Percentiles rank a stretch among this genome's conserved stretches.
These are phyloP conservation scores for Carex kokanica DNA, from an alignment of 176 grass and related monocot genomes.

Conservation along the genomic window DNA sequence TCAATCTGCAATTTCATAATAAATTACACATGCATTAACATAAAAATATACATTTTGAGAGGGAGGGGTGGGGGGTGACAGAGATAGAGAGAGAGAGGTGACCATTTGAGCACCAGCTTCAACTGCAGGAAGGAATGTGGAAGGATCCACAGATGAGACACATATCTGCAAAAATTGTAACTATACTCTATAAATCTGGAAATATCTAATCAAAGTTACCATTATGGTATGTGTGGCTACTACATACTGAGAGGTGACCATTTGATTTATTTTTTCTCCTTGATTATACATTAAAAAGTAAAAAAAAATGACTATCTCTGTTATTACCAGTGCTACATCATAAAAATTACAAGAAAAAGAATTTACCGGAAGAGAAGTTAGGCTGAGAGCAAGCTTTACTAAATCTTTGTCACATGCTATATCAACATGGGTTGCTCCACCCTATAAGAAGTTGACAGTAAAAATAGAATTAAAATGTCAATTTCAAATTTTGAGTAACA, in stretches of 20 bases:
- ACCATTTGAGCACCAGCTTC: conserved; percentile 95
- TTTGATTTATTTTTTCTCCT: not conserved
- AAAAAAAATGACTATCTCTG: not conserved
- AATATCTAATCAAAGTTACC: not conserved
- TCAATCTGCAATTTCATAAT: conserved; percentile 53
- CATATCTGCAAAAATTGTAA: conserved; percentile 62
- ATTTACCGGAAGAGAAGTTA: conserved; percentile 84
- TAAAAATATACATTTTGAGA: not conserved
- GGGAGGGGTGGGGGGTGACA: not conserved
- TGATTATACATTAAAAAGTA: not conserved
- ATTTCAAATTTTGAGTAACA: not conserved
- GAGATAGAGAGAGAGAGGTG: conserved; percentile 20
- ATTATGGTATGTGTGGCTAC: not conserved
- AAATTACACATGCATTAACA: not conserved
- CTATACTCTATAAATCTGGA: not conserved
- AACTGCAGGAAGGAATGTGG: conserved; percentile 60
- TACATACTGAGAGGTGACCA: not conserved
- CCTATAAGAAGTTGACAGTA: conserved; percentile 48
- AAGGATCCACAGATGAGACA: conserved; percentile 82
- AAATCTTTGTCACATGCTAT: conserved; percentile 85
- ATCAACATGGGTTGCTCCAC: conserved; percentile 92
- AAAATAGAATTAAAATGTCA: not conserved
- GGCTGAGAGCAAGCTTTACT: conserved; percentile 64
- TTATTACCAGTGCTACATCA: not conserved
- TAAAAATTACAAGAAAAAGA: not conserved